Evolutionary conservation across 305 asterid species (phyloP).

Genomic region (Fraxinus albicans): DNA sequence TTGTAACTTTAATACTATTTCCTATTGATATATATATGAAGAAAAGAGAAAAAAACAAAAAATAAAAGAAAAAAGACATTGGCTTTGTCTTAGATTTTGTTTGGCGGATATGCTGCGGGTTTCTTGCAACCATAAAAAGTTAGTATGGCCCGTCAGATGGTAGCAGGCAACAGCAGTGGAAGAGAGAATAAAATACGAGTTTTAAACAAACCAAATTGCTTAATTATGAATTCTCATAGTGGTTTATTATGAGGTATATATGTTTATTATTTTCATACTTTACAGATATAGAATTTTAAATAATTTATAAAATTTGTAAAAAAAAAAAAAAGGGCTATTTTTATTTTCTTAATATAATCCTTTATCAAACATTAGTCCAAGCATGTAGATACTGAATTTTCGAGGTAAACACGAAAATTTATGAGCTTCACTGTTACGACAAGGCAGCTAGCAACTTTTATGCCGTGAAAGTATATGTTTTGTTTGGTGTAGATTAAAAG

Average conservation of each 20-base stretch:
- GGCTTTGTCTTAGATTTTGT: neutral
- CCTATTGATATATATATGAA: neutral
- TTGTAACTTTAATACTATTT: neutral
- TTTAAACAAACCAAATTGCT: no score
- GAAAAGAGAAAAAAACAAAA: no score
- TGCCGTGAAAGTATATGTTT: neutral
- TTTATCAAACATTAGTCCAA: no score
- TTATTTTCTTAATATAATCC: neutral
- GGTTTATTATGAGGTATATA: no score
- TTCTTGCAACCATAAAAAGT: neutral
- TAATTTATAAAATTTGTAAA: neutral
- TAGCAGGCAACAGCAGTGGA: neutral
- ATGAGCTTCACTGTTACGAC: neutral
- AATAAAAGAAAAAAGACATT: neutral
- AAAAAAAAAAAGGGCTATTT: neutral
- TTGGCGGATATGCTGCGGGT: neutral
- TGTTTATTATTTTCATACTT: no score
- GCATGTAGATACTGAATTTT: neutral
- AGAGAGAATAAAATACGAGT: no score
- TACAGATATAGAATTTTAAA: no score
- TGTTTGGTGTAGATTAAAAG: no score
- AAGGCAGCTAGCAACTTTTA: neutral
- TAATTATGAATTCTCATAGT: no score
- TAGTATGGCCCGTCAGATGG: neutral
- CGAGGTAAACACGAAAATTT: neutral